Base-by-base conservation (phyloP, 2,329 filamentous ascomycete species). In the Trichophyton schoenleinii region DNA sequence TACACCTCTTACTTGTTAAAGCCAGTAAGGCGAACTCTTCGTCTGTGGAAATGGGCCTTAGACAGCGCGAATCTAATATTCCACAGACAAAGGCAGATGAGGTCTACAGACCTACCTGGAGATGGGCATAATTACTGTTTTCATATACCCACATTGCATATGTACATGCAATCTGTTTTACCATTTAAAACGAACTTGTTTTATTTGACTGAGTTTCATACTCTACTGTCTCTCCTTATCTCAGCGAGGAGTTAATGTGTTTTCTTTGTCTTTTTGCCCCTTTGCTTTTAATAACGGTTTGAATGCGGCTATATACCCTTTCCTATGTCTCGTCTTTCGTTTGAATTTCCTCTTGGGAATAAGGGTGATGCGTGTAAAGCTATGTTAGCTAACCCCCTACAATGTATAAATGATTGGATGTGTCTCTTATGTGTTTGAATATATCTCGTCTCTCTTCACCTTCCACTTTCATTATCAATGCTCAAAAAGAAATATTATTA, bases 1-100 rank as follows among this genome's bases (percentile, higher is more conserved):
- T 85, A 22, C 78, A 82, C 62, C 67, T 83, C 61, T 71, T 86
- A 64, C 67, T 82, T 67, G 28, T 60, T 64, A 3, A 57, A 65
- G n/a, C 64, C 59, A 2, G 53, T 65, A 36, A 67, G 48, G 34
- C 61, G 4, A 28, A 53, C 11, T 15, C 31, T 20, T 15, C 41
- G 8, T 60, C 22, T 41, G 34, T 22, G 6, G 52, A 38, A 46
- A 44, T 60, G 28, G 52, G 52, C 13, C 52, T 55, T 15, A 34
- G 52, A 9, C 53, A 48, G 7, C 22, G 25, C 38, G 58, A 57
- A 13, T 59, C 49, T 15, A 36, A 36, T 11, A 49, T 41, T 20
- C 34, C 55, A 3, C 55, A 46, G 20, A 49, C 41, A 4, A 31
- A 48, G 20, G 38, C 59, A 3, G 62, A 63, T 46, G 53, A 59